Percentiles rank a stretch among this genome's conserved stretches.
These are phyloP conservation scores for Zelopaecilomyces penicillatus DNA, from an alignment of 2,329 filamentous ascomycete species.

Conservation along the genomic window DNA sequence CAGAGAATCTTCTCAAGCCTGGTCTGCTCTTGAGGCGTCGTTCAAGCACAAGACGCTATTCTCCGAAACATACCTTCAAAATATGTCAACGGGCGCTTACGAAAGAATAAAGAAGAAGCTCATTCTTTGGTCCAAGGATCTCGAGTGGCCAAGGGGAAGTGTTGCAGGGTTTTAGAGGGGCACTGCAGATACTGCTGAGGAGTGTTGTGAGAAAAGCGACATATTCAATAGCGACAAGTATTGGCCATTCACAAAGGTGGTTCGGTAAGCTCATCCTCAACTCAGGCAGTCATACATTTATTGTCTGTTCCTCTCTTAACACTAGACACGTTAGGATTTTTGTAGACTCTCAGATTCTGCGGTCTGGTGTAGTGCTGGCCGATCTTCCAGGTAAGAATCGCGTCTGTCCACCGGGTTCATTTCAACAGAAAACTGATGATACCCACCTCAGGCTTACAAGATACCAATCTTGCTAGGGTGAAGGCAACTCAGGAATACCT, in stretches of 20 bases:
- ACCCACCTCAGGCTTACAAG: slow-evolving; percentile 16
- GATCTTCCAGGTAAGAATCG: slow-evolving; percentile 25
- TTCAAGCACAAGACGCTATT: slow-evolving; percentile 21
- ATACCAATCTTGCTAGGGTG: slow-evolving; percentile 27
- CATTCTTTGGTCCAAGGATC: slow-evolving; percentile 19
- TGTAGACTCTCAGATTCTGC: slow-evolving; percentile 21
- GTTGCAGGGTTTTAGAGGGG: slow-evolving; percentile 19
- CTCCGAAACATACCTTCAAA: slow-evolving; percentile 13
- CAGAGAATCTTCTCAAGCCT: slow-evolving; percentile 29
- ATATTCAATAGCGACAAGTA: slow-evolving; percentile 24
- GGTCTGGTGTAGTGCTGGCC: slow-evolving; percentile 25
- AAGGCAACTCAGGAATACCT: slow-evolving; percentile 26
- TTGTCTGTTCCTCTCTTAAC: neutral
- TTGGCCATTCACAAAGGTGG: slow-evolving; percentile 29
- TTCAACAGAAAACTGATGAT: neutral
- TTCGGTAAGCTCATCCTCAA: slow-evolving; percentile 16
- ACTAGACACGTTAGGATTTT: slow-evolving; percentile 16
- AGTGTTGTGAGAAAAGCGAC: slow-evolving; percentile 21
- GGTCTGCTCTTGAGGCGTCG: slow-evolving; percentile 29
- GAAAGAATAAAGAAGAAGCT: slow-evolving; percentile 17
- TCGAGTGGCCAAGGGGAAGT: slow-evolving; percentile 22
- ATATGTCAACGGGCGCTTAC: slow-evolving; percentile 19
- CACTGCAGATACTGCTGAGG: slow-evolving; percentile 20
- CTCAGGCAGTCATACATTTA: neutral
- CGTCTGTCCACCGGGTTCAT: rapidly evolving